These are phyloP conservation scores for Neofusicoccum ribis DNA, from an alignment of 2,329 filamentous ascomycete species.

Conservation along the genomic window DNA sequence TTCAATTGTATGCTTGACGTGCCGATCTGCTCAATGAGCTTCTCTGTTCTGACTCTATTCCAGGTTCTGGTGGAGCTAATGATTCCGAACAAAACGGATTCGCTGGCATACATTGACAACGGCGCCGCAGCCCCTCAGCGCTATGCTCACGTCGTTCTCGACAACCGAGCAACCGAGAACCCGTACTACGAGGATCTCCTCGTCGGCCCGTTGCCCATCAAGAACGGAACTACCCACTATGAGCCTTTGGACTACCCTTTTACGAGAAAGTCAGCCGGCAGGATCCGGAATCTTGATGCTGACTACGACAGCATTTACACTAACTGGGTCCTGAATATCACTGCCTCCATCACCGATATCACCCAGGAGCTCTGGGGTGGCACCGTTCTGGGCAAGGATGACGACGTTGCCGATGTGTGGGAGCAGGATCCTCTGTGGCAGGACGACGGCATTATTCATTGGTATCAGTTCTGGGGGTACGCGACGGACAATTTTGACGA, in stretches of 20 bases:
- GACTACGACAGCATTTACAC: constrained; percentile 30
- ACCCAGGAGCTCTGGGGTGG: constrained; percentile 49
- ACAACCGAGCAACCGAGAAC: constrained; percentile 33
- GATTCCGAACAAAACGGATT: constrained; percentile 53
- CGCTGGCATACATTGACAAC: constrained; percentile 47
- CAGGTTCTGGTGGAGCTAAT: constrained; percentile 38
- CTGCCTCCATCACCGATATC: constrained; percentile 41
- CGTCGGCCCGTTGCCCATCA: constrained; percentile 52
- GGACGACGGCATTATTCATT: constrained; percentile 47
- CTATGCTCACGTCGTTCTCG: constrained; percentile 49
- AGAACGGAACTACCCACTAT: constrained; percentile 40
- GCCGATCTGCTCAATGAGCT: constrained; percentile 24
- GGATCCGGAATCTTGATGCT: constrained; percentile 44
- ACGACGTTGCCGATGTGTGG: constrained; percentile 43
- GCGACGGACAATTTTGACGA: constrained; percentile 45
- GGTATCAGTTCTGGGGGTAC: constrained; percentile 49
- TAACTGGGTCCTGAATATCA: constrained; percentile 41
- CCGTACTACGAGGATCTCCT: constrained; percentile 47
- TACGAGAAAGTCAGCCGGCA: constrained; percentile 36
- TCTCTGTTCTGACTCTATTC: neutral
- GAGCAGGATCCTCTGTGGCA: constrained; percentile 43
- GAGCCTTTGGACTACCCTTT: constrained; percentile 27
- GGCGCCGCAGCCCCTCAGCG: constrained; percentile 37
- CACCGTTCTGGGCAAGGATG: constrained; percentile 40
- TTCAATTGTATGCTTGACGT: constrained; percentile 22